Evolutionary conservation across 176 grass and related monocot genomes (phyloP), one percentile per base, ranked within the genome.

Genomic region (Avena eriantha): DNA sequence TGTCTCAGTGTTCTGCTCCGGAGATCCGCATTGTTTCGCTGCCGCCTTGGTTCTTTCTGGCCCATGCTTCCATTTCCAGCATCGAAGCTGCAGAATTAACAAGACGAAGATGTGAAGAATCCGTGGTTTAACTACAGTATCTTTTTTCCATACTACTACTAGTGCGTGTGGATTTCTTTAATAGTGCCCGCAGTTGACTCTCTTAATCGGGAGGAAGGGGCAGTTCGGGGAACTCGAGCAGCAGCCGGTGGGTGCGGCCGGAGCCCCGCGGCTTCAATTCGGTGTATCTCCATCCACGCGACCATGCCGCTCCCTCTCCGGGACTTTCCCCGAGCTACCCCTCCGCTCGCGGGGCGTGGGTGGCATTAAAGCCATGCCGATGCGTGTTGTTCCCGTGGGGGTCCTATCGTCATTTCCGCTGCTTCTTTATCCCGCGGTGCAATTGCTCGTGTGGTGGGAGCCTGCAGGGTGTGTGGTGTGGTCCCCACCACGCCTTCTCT

Each of bases 391-490:
- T 2, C 23, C 22, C 19, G 2, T 19, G 16, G 1, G 83, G 73
- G 68, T 16, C 61, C 65, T 15, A 3, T 6, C 21, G 90, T 86
- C 83, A 89, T 89, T 76, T 35, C 11, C 45, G 3, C 26, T 19
- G 35, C 78, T 51, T 67, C 15, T 92, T 89, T 89, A 86, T 92
- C 87, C 79, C 65, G 87, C 80, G 79, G 74, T 56, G 90, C 84
- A 82, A 66, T 89, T 84, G 74, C 90, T 82, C 90, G 86, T 91
- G 90, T 85, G 86, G 87, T 80, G 87, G 86, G 90, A 92, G 87
- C 90, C 72, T 86, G 83, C 55, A n/a, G 73, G 61, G 65, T 36
- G 83, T 41, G 34, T 69, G 31, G 15, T 19, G 88, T 55, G 89
- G 80, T 12, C 3, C 63, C 82, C 65, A 1, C 71, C 15, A 1